Conservation (phyloP, 106 monocot species). For the Dioscorea alata region DNA sequence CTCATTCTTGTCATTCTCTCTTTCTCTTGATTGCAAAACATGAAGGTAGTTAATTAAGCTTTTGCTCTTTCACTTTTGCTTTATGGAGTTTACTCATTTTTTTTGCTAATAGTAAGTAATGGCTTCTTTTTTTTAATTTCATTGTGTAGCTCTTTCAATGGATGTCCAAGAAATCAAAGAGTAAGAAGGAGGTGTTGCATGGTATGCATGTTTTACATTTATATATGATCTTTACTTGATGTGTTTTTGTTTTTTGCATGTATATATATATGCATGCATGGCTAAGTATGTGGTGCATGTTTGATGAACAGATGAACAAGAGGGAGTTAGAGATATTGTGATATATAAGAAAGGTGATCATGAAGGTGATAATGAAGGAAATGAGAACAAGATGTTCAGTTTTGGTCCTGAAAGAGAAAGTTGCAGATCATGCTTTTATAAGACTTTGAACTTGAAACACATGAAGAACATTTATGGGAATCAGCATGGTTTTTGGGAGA, state of each 20-base stretch:
- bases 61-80: neutral
- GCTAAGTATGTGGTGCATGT: neutral
- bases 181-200: neutral
- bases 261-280: no score
- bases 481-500: neutral
- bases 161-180: neutral
- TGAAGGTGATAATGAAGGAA: neutral
- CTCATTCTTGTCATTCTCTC: neutral
- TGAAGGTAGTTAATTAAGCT: neutral
- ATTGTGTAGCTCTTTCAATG: neutral
- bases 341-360: neutral
- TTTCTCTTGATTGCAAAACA: neutral
- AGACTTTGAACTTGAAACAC: neutral
- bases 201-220: neutral
- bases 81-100: neutral
- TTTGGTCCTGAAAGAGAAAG: neutral
- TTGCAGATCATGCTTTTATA: constrained; percentile 2
- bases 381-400: neutral
- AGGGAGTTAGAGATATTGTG: neutral
- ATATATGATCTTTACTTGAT: neutral
- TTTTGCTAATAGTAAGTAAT: neutral
- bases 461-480: neutral
- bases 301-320: neutral
- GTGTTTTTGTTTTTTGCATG: neutral
- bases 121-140: neutral